Evolutionary conservation across 2,329 filamentous ascomycete genomes (phyloP).

Genomic region (Apiospora hydei): DNA sequence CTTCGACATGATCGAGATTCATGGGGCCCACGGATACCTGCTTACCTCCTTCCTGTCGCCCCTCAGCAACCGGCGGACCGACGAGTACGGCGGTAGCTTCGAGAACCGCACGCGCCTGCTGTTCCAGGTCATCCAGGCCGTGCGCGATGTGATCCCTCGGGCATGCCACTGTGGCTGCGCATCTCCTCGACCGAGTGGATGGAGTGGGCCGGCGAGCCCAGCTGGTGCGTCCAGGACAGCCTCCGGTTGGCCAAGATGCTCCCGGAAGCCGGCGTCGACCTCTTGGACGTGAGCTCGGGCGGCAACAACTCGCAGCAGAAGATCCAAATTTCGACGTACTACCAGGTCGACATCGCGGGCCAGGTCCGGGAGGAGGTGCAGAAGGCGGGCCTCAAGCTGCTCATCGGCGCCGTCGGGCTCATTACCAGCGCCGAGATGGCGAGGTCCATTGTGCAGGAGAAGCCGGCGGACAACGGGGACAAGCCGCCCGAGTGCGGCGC

Average conservation of each 20-base stretch:
- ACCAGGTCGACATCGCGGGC: constrained; percentile 78
- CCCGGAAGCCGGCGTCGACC: constrained; percentile 76
- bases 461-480: constrained; percentile 48
- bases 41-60: constrained; percentile 75
- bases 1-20: constrained; percentile 65
- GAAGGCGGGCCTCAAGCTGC: constrained; percentile 56
- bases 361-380: constrained; percentile 72
- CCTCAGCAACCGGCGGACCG: constrained; percentile 71
- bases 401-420: constrained; percentile 77
- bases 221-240: constrained; percentile 75
- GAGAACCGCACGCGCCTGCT: constrained; percentile 75
- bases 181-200: constrained; percentile 75
- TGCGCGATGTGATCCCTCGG: constrained; percentile 65
- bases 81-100: constrained; percentile 72
- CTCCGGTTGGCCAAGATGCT: constrained; percentile 73
- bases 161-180: constrained; percentile 73
- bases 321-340: constrained; percentile 68
- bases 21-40: constrained; percentile 82
- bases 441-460: constrained; percentile 60
- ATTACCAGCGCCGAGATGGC: constrained; percentile 76
- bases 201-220: constrained; percentile 62
- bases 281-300: constrained; percentile 82
- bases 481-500: constrained; percentile 36
- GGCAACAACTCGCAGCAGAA: constrained; percentile 71
- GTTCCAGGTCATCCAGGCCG: constrained; percentile 70